A percentile compares a stretch with the other conserved stretches of the same genome.
Conservation (phyloP, 164 flowering plant species). For the Aristolochia contorta region DNA sequence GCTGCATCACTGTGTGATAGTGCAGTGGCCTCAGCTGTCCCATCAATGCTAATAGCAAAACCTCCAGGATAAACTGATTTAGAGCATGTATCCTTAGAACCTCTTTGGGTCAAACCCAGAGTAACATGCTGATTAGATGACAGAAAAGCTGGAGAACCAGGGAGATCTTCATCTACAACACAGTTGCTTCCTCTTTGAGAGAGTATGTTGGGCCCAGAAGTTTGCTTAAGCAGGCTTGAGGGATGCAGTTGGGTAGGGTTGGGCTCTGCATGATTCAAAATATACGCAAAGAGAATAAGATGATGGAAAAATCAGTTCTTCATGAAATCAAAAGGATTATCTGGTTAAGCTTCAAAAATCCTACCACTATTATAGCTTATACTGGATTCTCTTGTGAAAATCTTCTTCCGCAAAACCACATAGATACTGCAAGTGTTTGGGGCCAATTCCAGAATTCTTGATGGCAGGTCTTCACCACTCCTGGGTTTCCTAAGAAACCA, state of each 20-base stretch:
- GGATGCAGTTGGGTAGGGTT: not conserved
- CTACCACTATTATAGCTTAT: not conserved
- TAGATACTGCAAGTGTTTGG: conserved; percentile 52
- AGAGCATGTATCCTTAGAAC: conserved; percentile 12
- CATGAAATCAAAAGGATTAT: not conserved
- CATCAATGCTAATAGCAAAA: conserved; percentile 2
- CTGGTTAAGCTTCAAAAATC: not conserved
- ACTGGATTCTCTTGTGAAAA: conserved; percentile 29
- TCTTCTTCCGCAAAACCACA: conserved; percentile 34
- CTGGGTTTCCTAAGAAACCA: conserved; percentile 40
- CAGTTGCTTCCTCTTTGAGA: conserved; percentile 9
- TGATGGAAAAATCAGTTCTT: not conserved
- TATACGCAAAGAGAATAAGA: not conserved
- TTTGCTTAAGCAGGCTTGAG: not conserved
- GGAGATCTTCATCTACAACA: conserved; percentile 4
- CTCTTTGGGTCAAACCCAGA: conserved; percentile 11
- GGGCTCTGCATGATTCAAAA: conserved; percentile 17
- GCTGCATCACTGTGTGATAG: not conserved
- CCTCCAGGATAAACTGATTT: conserved; percentile 10
- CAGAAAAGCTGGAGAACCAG: conserved; percentile 9
- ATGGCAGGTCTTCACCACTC: conserved; percentile 48
- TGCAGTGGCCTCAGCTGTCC: not conserved
- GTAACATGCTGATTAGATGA: conserved; percentile 7
- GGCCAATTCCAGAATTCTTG: conserved; percentile 38
- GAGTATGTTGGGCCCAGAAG: not conserved